phyloP scores from a whole-genome alignment of 768 basidiomycete genomes.

The Kwoniella sp. region DNA sequence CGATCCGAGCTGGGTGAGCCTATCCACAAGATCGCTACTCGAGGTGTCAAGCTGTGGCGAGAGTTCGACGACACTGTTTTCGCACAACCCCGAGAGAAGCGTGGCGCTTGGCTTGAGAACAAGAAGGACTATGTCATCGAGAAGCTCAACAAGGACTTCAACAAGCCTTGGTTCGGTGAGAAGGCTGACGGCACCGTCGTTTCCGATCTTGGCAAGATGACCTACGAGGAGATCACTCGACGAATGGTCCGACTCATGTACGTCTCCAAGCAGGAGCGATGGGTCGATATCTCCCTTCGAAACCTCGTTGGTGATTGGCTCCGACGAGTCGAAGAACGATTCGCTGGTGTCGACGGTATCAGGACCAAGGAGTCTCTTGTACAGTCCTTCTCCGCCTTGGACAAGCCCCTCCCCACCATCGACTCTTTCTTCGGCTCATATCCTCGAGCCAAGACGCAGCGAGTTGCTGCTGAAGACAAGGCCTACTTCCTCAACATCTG shows the following conservation, averaged over 20 bases:
- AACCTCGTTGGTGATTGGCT: constrained; percentile 97
- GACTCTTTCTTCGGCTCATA: constrained; percentile 79
- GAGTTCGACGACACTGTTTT: constrained; percentile 97
- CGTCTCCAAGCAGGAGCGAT: constrained; percentile 81
- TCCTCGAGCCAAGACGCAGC: constrained; percentile 72
- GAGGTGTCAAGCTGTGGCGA: constrained; percentile 96
- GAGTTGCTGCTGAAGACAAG: constrained; percentile 86
- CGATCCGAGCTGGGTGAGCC: constrained; percentile 97
- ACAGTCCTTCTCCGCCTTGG: constrained; percentile 74
- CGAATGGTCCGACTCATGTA: constrained; percentile 94
- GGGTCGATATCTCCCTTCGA: constrained; percentile 86
- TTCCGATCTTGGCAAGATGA: constrained; percentile 89
- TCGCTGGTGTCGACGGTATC: constrained; percentile 76
- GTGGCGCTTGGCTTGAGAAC: constrained; percentile 77
- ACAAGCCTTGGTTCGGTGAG: constrained; percentile 80
- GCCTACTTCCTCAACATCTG: constrained; percentile 94
- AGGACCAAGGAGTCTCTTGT: constrained; percentile 76
- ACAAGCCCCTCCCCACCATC: constrained; percentile 67
- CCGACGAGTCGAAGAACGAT: constrained; percentile 89
- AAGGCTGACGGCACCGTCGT: constrained; percentile 86
- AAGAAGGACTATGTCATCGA: constrained; percentile 82
- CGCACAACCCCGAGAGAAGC: constrained; percentile 92
- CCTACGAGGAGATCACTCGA: constrained; percentile 90
- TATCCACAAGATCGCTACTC: constrained; percentile 97
- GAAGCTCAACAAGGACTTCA: constrained; percentile 90